Conservation (phyloP, 345 rosid species). For the Trapa incisa region DNA sequence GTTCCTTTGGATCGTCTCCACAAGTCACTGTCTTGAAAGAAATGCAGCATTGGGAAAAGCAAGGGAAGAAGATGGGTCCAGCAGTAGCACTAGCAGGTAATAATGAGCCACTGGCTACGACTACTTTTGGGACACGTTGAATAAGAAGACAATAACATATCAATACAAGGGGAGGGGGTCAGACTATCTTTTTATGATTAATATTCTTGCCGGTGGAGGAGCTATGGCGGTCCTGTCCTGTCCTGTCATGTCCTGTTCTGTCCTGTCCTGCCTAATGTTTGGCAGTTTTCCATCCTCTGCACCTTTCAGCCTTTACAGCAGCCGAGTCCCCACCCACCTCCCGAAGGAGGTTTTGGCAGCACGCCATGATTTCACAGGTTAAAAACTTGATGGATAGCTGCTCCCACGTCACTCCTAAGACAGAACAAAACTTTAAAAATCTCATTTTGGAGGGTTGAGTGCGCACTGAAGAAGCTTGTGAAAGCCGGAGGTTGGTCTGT, state of each 20-base stretch:
- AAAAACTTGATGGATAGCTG: too few species aligned
- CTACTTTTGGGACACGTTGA: not conserved
- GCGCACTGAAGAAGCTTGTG: too few species aligned
- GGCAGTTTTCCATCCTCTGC: constrained; percentile 3
- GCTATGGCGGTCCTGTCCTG: not conserved
- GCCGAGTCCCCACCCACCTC: not conserved
- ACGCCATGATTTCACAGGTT: too few species aligned
- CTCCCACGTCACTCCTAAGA: too few species aligned
- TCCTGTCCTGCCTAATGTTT: constrained; percentile 2
- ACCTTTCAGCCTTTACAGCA: not conserved
- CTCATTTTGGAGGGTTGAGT: too few species aligned
- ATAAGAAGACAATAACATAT: not conserved
- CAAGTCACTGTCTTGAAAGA: not conserved
- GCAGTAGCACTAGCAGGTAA: too few species aligned
- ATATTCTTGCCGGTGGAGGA: not conserved
- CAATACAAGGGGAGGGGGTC: not conserved
- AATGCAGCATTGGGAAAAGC: not conserved
- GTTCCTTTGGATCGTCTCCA: not conserved
- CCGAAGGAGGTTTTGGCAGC: too few species aligned
- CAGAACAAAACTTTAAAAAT: too few species aligned
- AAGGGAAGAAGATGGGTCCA: not conserved
- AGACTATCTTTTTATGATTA: not conserved
- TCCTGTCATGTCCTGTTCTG: not conserved
- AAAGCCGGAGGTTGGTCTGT: too few species aligned
- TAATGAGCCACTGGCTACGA: not conserved